Percentiles rank a stretch among this genome's conserved stretches.
Evolutionary conservation across 2,329 filamentous ascomycete species (phyloP).

Genomic region (Scortechinia acanthostroma): DNA sequence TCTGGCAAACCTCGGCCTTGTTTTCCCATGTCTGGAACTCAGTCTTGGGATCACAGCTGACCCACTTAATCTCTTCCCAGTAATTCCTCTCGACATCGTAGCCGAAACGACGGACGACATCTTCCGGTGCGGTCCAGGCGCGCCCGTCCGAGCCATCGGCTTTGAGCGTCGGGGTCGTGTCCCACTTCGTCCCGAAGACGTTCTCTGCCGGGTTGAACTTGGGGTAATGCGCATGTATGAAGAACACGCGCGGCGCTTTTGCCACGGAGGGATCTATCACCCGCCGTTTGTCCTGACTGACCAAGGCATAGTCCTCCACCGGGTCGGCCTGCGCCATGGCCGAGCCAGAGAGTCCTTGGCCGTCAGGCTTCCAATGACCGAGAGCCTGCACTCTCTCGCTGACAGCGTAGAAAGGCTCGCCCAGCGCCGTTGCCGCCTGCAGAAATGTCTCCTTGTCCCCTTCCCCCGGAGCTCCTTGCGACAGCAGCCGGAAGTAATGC

Average conservation of each 20-base stretch:
- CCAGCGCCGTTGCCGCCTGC: conserved; percentile 28
- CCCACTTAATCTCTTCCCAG: conserved; percentile 28
- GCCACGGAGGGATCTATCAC: not conserved
- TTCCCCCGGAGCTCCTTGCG: conserved; percentile 34
- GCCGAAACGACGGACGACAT: conserved; percentile 22
- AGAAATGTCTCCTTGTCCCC: conserved; percentile 42
- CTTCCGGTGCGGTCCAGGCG: conserved; percentile 22
- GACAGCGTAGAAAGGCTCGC: conserved; percentile 29
- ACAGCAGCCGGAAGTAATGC: conserved; percentile 33
- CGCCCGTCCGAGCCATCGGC: conserved; percentile 21
- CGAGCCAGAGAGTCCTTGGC: not conserved
- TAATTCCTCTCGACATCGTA: conserved; percentile 25
- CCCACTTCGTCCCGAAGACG: conserved; percentile 24
- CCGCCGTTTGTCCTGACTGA: not conserved
- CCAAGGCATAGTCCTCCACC: not conserved
- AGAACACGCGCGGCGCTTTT: not conserved
- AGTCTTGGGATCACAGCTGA: conserved; percentile 23
- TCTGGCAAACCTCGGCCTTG: conserved; percentile 17
- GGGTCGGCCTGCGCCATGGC: conserved; percentile 1
- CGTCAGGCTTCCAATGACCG: not conserved
- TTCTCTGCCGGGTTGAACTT: conserved; percentile 5
- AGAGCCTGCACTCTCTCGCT: conserved; percentile 4
- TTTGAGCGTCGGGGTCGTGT: conserved; percentile 20
- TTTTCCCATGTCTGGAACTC: conserved; percentile 21
- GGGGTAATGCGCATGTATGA: conserved; percentile 2